These are phyloP conservation scores for Paraphaeosphaeria minitans DNA, from an alignment of 2,329 filamentous ascomycete species.

Conservation along the genomic window DNA sequence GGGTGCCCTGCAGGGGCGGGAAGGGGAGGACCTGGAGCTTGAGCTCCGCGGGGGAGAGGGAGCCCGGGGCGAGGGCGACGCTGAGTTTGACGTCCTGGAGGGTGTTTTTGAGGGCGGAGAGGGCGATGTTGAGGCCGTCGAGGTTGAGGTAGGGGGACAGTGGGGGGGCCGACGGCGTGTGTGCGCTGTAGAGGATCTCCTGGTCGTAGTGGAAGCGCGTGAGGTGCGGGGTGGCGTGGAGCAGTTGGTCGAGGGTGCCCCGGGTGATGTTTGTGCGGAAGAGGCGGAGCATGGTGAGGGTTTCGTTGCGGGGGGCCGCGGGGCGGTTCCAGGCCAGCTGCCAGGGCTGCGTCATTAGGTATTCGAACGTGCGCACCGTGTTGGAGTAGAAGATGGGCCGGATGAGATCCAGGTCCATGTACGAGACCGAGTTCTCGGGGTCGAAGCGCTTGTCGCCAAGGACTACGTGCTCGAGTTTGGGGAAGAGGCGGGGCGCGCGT, in stretches of 20 bases:
- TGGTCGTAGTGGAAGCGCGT: conserved; percentile 28
- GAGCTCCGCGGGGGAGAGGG: conserved; percentile 24
- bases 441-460: conserved; percentile 25
- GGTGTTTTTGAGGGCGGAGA: conserved; percentile 22
- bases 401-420: conserved; percentile 32
- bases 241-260: conserved; percentile 24
- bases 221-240: conserved; percentile 25
- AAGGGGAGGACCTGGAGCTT: conserved; percentile 22
- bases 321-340: conserved; percentile 25
- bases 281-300: conserved; percentile 23
- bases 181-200: conserved; percentile 25
- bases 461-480: conserved; percentile 21
- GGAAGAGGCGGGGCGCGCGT: conserved; percentile 26
- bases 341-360: conserved; percentile 31
- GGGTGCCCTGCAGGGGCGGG: conserved; percentile 28
- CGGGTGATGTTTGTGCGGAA: conserved; percentile 32
- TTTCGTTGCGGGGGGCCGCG: conserved; percentile 20
- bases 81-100: conserved; percentile 26
- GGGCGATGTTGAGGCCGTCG: conserved; percentile 27
- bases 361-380: conserved; percentile 25
- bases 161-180: conserved; percentile 13
- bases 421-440: conserved; percentile 20
- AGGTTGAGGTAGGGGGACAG: conserved; percentile 26
- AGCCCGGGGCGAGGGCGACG: conserved; percentile 26
- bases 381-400: conserved; percentile 30